Percentiles rank a stretch among this genome's conserved stretches.
Conservation (phyloP, 257 asterid species). For the Rhazya stricta region DNA sequence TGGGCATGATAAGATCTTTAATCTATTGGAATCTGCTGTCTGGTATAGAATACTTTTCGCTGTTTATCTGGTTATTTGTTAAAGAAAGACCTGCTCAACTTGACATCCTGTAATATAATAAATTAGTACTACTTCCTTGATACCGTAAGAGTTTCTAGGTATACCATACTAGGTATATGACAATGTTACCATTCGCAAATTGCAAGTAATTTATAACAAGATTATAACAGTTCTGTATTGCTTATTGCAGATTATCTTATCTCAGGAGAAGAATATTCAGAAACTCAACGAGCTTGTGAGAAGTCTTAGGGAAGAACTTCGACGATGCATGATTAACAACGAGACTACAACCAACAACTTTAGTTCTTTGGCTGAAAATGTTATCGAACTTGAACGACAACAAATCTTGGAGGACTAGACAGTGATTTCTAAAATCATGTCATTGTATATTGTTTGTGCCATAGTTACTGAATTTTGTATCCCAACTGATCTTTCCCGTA, state of each 20-base stretch:
- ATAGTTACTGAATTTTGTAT: neutral
- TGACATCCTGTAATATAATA: neutral
- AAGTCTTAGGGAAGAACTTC: constrained; percentile 66
- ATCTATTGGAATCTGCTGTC: too few relatives aligned
- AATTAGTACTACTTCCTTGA: neutral
- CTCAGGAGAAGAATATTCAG: constrained; percentile 86
- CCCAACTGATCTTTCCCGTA: constrained; percentile 5
- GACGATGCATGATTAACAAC: constrained; percentile 51
- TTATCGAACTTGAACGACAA: constrained; percentile 51
- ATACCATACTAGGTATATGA: neutral
- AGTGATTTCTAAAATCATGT: constrained; percentile 1
- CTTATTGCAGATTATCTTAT: constrained; percentile 59
- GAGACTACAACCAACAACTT: constrained; percentile 38
- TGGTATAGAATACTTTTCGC: too few relatives aligned
- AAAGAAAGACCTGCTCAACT: neutral
- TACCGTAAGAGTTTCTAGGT: neutral
- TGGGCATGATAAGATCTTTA: too few relatives aligned
- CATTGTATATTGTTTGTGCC: neutral
- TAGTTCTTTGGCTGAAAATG: constrained; percentile 41
- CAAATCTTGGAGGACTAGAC: constrained; percentile 60
- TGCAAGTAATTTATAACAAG: neutral
- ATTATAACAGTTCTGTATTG: neutral
- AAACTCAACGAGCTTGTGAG: constrained; percentile 62
- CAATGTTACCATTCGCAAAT: neutral
- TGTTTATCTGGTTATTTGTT: neutral